Percentiles rank a stretch among this genome's conserved stretches.
Evolutionary conservation across 768 basidiomycete genomes (phyloP).

Genomic region (Russula virescens): DNA sequence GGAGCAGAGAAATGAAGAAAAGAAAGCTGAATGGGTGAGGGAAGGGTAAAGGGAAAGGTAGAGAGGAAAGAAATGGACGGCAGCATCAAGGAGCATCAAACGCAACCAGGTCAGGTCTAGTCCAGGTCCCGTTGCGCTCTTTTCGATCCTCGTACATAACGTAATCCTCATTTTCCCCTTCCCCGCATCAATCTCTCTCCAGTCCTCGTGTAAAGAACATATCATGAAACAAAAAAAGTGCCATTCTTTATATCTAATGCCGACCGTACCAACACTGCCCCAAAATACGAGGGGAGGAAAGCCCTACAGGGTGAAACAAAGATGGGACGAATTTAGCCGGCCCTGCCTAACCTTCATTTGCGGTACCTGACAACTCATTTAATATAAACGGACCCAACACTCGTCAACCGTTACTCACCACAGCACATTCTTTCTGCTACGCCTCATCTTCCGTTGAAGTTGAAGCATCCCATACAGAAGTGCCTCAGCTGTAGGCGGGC

Average conservation of each 20-base stretch:
- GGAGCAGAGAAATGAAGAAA: no score
- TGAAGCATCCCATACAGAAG: slow-evolving; percentile 95
- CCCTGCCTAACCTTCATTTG: slow-evolving; percentile 35
- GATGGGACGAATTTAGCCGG: neutral
- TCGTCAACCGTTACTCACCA: slow-evolving; percentile 50
- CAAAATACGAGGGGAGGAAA: neutral
- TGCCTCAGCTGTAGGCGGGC: slow-evolving; percentile 94
- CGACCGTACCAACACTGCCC: neutral
- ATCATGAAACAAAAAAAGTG: no score
- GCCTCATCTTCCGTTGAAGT: slow-evolving; percentile 92
- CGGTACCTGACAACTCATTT: slow-evolving; percentile 36
- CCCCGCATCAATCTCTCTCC: no score
- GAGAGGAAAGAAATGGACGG: no score
- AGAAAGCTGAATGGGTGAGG: neutral
- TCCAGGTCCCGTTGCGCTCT: no score
- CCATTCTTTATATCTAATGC: neutral
- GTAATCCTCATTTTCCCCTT: no score
- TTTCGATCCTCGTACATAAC: no score
- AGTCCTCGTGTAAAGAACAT: neutral
- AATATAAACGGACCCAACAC: neutral
- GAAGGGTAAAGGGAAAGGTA: neutral
- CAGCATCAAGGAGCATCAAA: no score
- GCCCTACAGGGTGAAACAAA: neutral
- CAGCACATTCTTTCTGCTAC: slow-evolving; percentile 76
- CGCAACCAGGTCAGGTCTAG: no score